These are phyloP conservation scores for Cladophialophora exuberans DNA, from an alignment of 2,329 filamentous ascomycete species.

Conservation along the genomic window DNA sequence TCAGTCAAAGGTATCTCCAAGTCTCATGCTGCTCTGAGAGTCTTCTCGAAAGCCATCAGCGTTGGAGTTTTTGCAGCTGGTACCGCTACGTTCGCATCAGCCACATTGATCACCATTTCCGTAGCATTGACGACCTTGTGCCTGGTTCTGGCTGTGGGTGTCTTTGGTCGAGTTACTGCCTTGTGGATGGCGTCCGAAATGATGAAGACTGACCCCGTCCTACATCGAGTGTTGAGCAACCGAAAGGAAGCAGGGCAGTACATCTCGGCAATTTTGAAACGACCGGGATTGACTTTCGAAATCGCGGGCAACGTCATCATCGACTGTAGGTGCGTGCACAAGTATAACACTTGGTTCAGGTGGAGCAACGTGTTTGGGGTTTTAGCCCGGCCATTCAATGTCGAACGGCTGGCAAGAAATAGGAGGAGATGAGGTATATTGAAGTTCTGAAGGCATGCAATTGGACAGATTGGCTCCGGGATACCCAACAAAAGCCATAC, in stretches of 20 bases:
- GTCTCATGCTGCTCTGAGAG: neutral
- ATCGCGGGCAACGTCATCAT: neutral
- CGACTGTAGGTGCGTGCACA: too few species aligned
- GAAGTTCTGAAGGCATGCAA: too few species aligned
- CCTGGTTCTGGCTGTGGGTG: neutral
- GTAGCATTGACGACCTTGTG: neutral
- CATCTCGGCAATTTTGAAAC: neutral
- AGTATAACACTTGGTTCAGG: too few species aligned
- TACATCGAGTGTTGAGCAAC: neutral
- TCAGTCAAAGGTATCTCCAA: neutral
- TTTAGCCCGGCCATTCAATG: too few species aligned
- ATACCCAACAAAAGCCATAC: too few species aligned
- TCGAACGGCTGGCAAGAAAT: too few species aligned
- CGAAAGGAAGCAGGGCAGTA: neutral
- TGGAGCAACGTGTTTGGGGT: too few species aligned
- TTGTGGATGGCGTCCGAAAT: neutral
- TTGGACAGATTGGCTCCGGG: too few species aligned
- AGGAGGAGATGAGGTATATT: too few species aligned
- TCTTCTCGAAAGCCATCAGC: neutral
- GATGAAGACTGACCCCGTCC: neutral
- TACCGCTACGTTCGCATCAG: neutral
- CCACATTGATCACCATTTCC: neutral
- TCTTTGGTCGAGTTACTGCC: neutral
- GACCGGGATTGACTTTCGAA: neutral
- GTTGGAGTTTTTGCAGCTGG: neutral